A percentile compares a stretch with the other conserved stretches of the same genome.
These are phyloP conservation scores for Mentha longifolia DNA, from an alignment of 257 asterid species.

Conservation along the genomic window DNA sequence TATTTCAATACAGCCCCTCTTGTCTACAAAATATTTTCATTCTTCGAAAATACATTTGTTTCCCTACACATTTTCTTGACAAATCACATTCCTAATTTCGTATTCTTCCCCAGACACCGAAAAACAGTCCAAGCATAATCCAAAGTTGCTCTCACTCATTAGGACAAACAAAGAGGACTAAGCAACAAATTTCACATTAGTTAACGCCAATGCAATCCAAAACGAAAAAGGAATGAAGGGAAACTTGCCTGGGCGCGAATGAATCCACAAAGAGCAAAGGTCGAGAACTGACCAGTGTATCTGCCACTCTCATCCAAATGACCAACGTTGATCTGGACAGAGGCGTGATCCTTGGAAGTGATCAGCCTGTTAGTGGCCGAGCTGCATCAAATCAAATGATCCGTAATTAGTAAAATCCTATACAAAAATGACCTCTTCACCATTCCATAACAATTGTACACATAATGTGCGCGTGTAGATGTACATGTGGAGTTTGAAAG, in stretches of 20 bases:
- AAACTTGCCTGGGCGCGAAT: constrained; percentile 75
- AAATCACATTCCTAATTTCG: not conserved
- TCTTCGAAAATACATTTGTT: not conserved
- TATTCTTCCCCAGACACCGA: not conserved
- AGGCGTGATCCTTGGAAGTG: constrained; percentile 91
- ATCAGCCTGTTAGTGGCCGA: constrained; percentile 89
- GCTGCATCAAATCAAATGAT: constrained; percentile 44
- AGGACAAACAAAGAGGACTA: not conserved
- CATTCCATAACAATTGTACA: not conserved
- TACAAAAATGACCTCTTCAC: too few species aligned
- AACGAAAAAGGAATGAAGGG: not conserved
- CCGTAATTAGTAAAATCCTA: not conserved
- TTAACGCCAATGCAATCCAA: not conserved
- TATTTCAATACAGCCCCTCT: not conserved
- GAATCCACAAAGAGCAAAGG: constrained; percentile 90
- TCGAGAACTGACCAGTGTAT: constrained; percentile 64
- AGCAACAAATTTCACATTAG: not conserved
- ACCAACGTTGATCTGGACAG: constrained; percentile 81
- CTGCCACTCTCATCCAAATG: constrained; percentile 80
- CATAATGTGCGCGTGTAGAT: too few species aligned
- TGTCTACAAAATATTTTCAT: not conserved
- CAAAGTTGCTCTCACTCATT: not conserved
- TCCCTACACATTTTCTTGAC: too few species aligned
- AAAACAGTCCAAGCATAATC: not conserved
- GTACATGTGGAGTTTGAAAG: too few species aligned